Evolutionary conservation across 345 rosid species (phyloP).

Genomic region (Erysimum cheiranthoides): DNA sequence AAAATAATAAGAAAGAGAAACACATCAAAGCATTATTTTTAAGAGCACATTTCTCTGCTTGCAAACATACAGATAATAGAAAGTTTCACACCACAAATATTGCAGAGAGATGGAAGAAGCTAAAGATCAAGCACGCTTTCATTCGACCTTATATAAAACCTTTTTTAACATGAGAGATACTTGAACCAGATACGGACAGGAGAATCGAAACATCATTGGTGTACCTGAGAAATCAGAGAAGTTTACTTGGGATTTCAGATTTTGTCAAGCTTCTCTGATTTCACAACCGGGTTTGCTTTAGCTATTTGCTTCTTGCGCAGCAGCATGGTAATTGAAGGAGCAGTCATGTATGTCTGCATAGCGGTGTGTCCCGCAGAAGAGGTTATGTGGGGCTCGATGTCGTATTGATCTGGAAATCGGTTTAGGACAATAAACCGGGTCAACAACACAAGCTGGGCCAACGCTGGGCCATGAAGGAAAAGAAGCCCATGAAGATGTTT

Average conservation of each 20-base stretch:
- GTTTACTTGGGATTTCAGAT: conserved; percentile 46
- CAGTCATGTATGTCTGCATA: conserved; percentile 88
- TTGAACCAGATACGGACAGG: conserved; percentile 42
- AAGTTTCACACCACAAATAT: conserved; percentile 40
- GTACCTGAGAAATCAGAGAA: conserved; percentile 29
- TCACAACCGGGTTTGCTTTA: conserved; percentile 85
- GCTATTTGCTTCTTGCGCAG: conserved; percentile 85
- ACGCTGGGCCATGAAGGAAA: too few species aligned
- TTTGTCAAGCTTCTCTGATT: conserved; percentile 93
- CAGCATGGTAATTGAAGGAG: conserved; percentile 74
- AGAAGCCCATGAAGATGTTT: too few species aligned
- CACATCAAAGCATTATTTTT: conserved; percentile 34
- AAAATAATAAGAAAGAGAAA: conserved; percentile 29
- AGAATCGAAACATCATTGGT: conserved; percentile 17
- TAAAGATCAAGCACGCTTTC: conserved; percentile 38
- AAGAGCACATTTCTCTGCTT: conserved; percentile 40
- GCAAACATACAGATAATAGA: conserved; percentile 31
- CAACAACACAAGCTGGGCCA: too few species aligned
- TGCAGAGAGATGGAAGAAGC: conserved; percentile 35
- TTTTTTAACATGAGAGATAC: conserved; percentile 37
- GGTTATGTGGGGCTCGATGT: too few species aligned
- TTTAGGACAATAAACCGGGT: too few species aligned
- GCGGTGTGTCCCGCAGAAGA: conserved; percentile 82
- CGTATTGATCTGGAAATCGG: too few species aligned
- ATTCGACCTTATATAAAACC: conserved; percentile 31